Base-by-base conservation (phyloP, 495 filamentous ascomycete genomes). In the Ramalina intermedia region DNA sequence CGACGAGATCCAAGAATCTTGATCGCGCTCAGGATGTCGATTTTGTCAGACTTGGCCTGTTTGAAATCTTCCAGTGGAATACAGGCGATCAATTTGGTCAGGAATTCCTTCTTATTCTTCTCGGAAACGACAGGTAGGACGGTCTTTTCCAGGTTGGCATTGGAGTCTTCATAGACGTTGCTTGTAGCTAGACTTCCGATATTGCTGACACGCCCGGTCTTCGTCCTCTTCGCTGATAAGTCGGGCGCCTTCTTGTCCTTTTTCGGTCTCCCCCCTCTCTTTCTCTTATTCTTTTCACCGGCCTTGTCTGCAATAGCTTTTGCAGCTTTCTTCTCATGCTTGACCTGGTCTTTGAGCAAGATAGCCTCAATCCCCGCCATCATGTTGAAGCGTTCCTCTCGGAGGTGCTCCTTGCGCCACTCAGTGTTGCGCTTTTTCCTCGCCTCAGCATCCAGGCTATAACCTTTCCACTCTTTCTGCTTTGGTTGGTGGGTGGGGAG, bases 121-220 rank as follows among this genome's bases (percentile, higher is more conserved):
- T 13, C 18, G 0, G n/a, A 35, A 12, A 41, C 11, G 1, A 35
- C 21, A 0, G 54, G 48, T 14, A 54, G 13, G 0, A 40, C 36
- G 2, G 37, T n/a, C 13, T 21, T 46, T 5, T 47, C 23, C 14
- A 50, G 8, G 13, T 55, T 55, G 1, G 40, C 27, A 20, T 52
- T 50, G 3, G 54, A 23, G 9, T 56, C 54, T 4, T 51, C 44
- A 27, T 45, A 59, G 9, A 59, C 27, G 21, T 59, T 54, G n/a
- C 51, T 49, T 0, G 41, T 46, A 0, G 46, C 0, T 1, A 59
- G 36, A 12, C 49, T 56, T 1, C 14, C 13, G 1, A 37, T 1
- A 11, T 53, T 36, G 16, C 50, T 57, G 45, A 57, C 21, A 23
- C 39, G 39, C 4, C 39, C 39, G 21, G 39, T 41, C 39, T 41